Evolutionary conservation across 164 flowering plant genomes (phyloP).

Genomic region (Hamamelis virginiana): DNA sequence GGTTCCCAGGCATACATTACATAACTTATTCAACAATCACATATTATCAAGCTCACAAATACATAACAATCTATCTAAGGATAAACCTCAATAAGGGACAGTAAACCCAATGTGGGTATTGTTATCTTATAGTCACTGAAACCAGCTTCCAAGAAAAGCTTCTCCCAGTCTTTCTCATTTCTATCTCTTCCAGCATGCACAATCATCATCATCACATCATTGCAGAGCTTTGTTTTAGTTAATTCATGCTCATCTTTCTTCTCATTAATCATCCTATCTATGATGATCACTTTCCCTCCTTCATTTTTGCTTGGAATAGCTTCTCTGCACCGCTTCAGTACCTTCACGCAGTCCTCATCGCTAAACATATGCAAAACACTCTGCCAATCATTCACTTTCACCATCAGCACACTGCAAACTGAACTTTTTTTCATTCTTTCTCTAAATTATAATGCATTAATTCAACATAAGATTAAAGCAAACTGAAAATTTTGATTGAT

Average conservation of each 20-base stretch:
- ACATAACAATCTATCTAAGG: constrained; percentile 14
- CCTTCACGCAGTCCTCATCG: constrained; percentile 43
- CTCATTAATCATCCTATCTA: constrained; percentile 35
- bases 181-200: constrained; percentile 34
- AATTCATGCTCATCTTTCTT: constrained; percentile 14
- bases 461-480: no score
- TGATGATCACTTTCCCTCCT: constrained; percentile 49
- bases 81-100: constrained; percentile 34
- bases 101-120: constrained; percentile 24
- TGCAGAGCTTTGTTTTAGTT: constrained; percentile 30
- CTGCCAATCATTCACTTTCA: constrained; percentile 22
- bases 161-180: constrained; percentile 40
- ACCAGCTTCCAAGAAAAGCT: constrained; percentile 41
- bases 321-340: no score
- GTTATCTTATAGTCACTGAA: constrained; percentile 35
- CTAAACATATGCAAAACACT: constrained; percentile 34
- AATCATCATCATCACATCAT: constrained; percentile 37
- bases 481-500: no score
- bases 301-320: no score
- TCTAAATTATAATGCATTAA: not conserved
- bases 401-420: not conserved
- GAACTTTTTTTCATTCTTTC: not conserved
- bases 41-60: not conserved
- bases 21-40: no score
- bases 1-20: no score